A percentile compares a stretch with the other conserved stretches of the same genome.
Evolutionary conservation across 305 asterid species (phyloP).

Genomic region (Fraxinus nigra): DNA sequence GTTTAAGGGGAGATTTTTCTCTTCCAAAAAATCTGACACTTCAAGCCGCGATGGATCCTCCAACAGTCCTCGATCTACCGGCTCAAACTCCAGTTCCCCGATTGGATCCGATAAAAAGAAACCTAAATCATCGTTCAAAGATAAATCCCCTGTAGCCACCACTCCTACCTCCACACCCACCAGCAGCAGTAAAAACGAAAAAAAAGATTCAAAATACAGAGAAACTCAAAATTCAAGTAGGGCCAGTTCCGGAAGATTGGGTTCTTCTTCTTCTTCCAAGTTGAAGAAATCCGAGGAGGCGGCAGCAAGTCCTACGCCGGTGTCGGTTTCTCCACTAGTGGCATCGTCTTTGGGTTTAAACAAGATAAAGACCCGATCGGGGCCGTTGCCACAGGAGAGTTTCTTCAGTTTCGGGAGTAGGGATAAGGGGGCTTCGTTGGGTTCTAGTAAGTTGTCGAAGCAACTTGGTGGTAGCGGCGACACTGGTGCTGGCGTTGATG

Average conservation of each 20-base stretch:
- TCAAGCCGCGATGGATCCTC: slow-evolving; percentile 92
- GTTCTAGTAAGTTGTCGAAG: slow-evolving; percentile 83
- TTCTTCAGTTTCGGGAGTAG: slow-evolving; percentile 74
- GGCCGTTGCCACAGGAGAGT: slow-evolving; percentile 98
- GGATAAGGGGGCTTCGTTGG: slow-evolving; percentile 67
- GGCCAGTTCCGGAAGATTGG: slow-evolving; percentile 29
- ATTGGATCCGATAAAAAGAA: slow-evolving; percentile 83
- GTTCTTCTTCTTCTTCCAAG: slow-evolving; percentile 33
- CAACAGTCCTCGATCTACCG: slow-evolving; percentile 75
- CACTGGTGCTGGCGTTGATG: slow-evolving; percentile 39
- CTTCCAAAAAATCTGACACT: slow-evolving; percentile 83
- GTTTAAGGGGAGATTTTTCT: slow-evolving; percentile 86
- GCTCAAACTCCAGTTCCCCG: slow-evolving; percentile 84
- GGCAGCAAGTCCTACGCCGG: slow-evolving; percentile 30
- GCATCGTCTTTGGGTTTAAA: slow-evolving; percentile 97
- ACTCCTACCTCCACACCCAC: slow-evolving; percentile 25
- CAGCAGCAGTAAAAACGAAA: slow-evolving; percentile 40
- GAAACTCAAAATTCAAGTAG: slow-evolving; percentile 41
- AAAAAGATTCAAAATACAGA: slow-evolving; percentile 55
- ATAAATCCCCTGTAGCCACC: slow-evolving; percentile 49
- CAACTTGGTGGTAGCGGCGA: slow-evolving; percentile 34
- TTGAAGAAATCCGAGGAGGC: slow-evolving; percentile 54
- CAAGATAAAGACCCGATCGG: slow-evolving; percentile 97
- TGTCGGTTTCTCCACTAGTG: slow-evolving; percentile 80
- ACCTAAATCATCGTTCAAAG: slow-evolving; percentile 61